Percentiles rank a stretch among this genome's conserved stretches.
Evolutionary conservation across 1,139 yeast species (phyloP).

Genomic region (Torulaspora globosa): DNA sequence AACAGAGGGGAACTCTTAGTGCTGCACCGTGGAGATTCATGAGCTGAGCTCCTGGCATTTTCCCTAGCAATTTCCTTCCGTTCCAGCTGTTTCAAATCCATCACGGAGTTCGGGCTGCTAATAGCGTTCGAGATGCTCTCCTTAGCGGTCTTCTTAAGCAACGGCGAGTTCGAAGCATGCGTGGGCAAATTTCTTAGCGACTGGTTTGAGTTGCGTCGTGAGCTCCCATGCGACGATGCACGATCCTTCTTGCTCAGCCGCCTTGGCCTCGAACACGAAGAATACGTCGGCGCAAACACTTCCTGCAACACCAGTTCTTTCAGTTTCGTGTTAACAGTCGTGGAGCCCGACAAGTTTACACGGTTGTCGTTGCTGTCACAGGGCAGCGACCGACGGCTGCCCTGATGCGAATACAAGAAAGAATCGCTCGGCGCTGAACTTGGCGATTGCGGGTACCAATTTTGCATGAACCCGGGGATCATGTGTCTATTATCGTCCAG

Average conservation of each 20-base stretch:
- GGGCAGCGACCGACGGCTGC: constrained; percentile 4
- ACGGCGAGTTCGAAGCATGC: constrained; percentile 22
- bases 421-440: constrained; percentile 41
- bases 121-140: constrained; percentile 29
- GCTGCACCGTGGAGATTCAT: constrained; percentile 5
- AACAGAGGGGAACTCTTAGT: constrained; percentile 7
- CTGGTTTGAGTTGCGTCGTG: constrained; percentile 30
- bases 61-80: constrained; percentile 27
- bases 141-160: constrained; percentile 24
- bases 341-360: constrained; percentile 46
- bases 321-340: constrained; percentile 59
- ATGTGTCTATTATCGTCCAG: constrained; percentile 86
- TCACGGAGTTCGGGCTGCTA: constrained; percentile 31
- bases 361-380: constrained; percentile 5
- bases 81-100: constrained; percentile 33
- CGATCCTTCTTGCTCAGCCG: constrained; percentile 12
- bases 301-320: constrained; percentile 65
- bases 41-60: constrained; percentile 6
- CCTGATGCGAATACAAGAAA: constrained; percentile 17
- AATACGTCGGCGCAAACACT: constrained; percentile 53
- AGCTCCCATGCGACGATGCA: constrained; percentile 15
- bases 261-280: constrained; percentile 11
- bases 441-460: constrained; percentile 53
- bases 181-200: constrained; percentile 14
- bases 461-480: constrained; percentile 73